Percentiles rank a stretch among this genome's conserved stretches.
Conservation (phyloP, 495 filamentous ascomycete species). For the Penicillium salamii region DNA sequence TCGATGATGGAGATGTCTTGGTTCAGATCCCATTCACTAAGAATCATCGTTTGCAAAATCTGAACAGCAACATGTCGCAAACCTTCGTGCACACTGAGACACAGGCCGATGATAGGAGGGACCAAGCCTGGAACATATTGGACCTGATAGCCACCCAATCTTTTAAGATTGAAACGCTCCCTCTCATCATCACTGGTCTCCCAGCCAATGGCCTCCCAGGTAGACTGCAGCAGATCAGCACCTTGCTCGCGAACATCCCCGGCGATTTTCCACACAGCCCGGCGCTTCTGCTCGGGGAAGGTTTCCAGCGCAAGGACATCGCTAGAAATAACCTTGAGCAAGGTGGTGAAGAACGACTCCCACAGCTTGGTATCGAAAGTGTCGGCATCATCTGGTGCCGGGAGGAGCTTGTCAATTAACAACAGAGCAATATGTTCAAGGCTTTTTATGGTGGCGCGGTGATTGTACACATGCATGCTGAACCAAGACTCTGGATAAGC, state of each 20-base stretch:
- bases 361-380: constrained; percentile 90
- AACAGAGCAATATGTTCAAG: constrained; percentile 81
- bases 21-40: constrained; percentile 97
- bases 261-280: constrained; percentile 98
- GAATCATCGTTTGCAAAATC: constrained; percentile 94
- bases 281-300: constrained; percentile 92
- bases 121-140: constrained; percentile 95
- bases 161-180: constrained; percentile 70
- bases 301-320: constrained; percentile 89
- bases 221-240: constrained; percentile 75
- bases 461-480: constrained; percentile 91
- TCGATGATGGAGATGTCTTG: constrained; percentile 90
- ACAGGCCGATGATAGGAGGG: constrained; percentile 87
- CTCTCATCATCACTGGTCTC: constrained; percentile 77
- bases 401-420: constrained; percentile 73
- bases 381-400: constrained; percentile 88
- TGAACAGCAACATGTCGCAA: constrained; percentile 86
- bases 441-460: constrained; percentile 82
- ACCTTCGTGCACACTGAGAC: constrained; percentile 91
- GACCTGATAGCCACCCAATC: constrained; percentile 94
- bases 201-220: constrained; percentile 98
- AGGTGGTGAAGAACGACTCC: constrained; percentile 86
- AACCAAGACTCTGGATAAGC: constrained; percentile 90
- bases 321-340: constrained; percentile 86
- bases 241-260: constrained; percentile 93